These are phyloP conservation scores for Colletotrichum zoysiae DNA, from an alignment of 2,329 filamentous ascomycete genomes.

Conservation along the genomic window DNA sequence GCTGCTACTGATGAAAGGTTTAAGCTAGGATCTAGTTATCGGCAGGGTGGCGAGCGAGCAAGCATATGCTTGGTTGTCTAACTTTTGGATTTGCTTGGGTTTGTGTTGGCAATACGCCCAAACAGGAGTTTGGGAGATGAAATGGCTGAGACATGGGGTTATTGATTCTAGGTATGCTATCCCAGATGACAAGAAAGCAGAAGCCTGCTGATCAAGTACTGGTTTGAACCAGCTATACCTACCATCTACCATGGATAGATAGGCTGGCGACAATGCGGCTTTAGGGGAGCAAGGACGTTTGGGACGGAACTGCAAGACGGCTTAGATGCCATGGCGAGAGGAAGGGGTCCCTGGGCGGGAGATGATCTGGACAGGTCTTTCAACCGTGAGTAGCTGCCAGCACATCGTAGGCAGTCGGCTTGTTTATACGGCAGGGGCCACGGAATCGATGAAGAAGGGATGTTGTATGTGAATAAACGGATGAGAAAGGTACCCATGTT, in stretches of 20 bases:
- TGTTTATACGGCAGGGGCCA: not conserved
- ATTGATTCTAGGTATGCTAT: not conserved
- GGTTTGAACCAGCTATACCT: not conserved
- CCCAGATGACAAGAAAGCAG: not conserved
- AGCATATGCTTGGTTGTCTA: conserved; percentile 4
- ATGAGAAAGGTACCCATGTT: not conserved
- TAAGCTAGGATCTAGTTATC: conserved; percentile 1
- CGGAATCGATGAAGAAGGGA: not conserved
- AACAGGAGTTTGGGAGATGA: not conserved
- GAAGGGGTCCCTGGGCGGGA: not conserved
- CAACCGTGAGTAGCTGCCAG: not conserved
- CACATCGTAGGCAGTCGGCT: not conserved
- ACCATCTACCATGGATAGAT: not conserved
- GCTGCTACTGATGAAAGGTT: not conserved
- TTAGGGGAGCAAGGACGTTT: not conserved
- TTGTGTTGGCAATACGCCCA: not conserved
- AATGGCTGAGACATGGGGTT: conserved; percentile 10
- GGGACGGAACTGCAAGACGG: not conserved
- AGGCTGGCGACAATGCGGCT: not conserved
- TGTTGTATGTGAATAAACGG: conserved; percentile 5
- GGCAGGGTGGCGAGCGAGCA: conserved; percentile 3
- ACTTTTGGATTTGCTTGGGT: not conserved
- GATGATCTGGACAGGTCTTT: not conserved
- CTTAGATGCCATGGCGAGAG: not conserved
- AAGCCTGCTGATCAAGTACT: conserved; percentile 4